Conservation (phyloP, 2,329 filamentous ascomycete genomes). For the Ophiosphaerella herpotricha region DNA sequence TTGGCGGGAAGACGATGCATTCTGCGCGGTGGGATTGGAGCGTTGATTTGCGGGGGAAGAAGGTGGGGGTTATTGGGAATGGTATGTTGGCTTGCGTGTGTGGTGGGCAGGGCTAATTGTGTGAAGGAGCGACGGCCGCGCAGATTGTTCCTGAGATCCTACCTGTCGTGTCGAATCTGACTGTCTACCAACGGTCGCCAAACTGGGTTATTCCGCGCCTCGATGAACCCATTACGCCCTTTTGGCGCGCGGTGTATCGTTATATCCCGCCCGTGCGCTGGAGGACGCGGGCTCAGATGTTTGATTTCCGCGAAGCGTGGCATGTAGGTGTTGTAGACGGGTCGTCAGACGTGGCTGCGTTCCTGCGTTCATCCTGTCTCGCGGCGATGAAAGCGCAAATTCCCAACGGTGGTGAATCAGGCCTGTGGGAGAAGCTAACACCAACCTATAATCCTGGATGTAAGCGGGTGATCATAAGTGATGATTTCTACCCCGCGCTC, state of each 20-base stretch:
- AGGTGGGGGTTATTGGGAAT: slow-evolving; percentile 64
- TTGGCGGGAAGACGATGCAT: slow-evolving; percentile 60
- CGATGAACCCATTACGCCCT: slow-evolving; percentile 53
- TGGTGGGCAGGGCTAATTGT: no score
- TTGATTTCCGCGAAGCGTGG: slow-evolving; percentile 60
- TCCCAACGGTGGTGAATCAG: slow-evolving; percentile 48
- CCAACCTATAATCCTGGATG: slow-evolving; percentile 61
- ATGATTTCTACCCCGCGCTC: slow-evolving; percentile 62
- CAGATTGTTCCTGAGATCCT: slow-evolving; percentile 64
- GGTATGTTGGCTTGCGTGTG: slow-evolving; percentile 40
- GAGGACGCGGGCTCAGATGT: slow-evolving; percentile 56
- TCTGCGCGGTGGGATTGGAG: slow-evolving; percentile 65
- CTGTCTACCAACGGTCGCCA: slow-evolving; percentile 62
- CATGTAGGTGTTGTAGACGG: slow-evolving; percentile 52
- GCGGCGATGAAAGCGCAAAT: slow-evolving; percentile 54
- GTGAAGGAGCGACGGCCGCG: slow-evolving; percentile 58
- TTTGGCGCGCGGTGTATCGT: slow-evolving; percentile 51
- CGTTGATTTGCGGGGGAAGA: slow-evolving; percentile 59
- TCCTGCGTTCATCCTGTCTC: slow-evolving; percentile 46
- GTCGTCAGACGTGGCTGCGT: slow-evolving; percentile 47
- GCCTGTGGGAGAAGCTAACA: slow-evolving; percentile 59
- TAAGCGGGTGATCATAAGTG: slow-evolving; percentile 59
- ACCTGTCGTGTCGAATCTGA: slow-evolving; percentile 55
- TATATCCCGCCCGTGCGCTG: slow-evolving; percentile 58
- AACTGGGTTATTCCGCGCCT: slow-evolving; percentile 63